Conservation (phyloP, 495 filamentous ascomycete genomes). For the Xylaria curta region DNA sequence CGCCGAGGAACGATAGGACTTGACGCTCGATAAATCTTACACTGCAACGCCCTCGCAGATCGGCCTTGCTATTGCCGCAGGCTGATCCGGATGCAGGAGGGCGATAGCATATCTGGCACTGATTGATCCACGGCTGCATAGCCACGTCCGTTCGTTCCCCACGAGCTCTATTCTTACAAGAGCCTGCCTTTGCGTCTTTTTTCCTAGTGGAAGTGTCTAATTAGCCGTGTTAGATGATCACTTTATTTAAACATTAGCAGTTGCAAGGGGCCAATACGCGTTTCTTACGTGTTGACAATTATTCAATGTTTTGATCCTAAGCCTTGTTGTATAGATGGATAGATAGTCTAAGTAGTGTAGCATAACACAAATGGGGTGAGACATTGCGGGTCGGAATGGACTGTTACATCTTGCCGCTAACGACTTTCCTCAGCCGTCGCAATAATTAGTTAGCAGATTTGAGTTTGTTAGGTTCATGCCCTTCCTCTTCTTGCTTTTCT, state of each 20-base stretch:
- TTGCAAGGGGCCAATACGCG: conserved; percentile 16
- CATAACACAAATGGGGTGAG: conserved; percentile 19
- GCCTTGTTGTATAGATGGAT: conserved; percentile 15
- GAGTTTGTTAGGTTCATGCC: neutral
- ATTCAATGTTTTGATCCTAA: conserved; percentile 15
- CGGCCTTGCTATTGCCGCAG: conserved; percentile 21
- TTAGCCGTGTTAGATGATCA: conserved; percentile 2
- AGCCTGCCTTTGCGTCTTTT: neutral
- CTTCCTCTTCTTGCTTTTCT: neutral
- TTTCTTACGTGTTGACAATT: conserved; percentile 12
- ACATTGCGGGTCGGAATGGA: conserved; percentile 14
- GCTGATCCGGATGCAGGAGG: conserved; percentile 24
- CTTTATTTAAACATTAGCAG: neutral
- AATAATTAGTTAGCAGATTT: conserved; percentile 5
- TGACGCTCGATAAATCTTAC: conserved; percentile 11
- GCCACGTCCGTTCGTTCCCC: conserved; percentile 24
- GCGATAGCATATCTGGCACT: conserved; percentile 18
- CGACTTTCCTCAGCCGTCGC: conserved; percentile 2
- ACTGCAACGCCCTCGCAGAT: conserved; percentile 8
- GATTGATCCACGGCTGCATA: conserved; percentile 26
- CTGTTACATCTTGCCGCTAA: conserved; percentile 8
- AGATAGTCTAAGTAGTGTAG: neutral
- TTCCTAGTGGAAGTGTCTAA: neutral
- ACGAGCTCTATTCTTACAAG: conserved; percentile 9
- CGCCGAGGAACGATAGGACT: conserved; percentile 7